Percentiles rank a stretch among this genome's conserved stretches.
Evolutionary conservation across 176 grass and related monocot species (phyloP).

Genomic region (Cocos nucifera): DNA sequence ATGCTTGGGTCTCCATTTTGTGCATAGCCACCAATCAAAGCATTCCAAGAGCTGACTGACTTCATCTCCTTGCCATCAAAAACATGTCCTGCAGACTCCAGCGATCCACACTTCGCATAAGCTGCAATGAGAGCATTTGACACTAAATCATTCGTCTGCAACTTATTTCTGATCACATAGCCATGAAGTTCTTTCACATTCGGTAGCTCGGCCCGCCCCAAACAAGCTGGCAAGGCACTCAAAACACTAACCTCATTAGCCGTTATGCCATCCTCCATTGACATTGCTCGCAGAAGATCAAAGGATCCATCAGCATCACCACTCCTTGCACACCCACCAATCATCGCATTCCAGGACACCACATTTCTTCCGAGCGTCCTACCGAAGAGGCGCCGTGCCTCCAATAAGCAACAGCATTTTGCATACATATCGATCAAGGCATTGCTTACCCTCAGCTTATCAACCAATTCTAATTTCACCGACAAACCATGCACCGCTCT

Average conservation of each 20-base stretch:
- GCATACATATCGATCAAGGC: slow-evolving; percentile 51
- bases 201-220: slow-evolving; percentile 14
- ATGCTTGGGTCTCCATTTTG: slow-evolving; percentile 28
- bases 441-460: slow-evolving; percentile 34
- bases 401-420: slow-evolving; percentile 31
- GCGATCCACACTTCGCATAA: slow-evolving; percentile 34
- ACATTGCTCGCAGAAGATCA: slow-evolving; percentile 36
- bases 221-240: slow-evolving; percentile 38
- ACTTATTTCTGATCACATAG: slow-evolving; percentile 31
- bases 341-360: slow-evolving; percentile 62
- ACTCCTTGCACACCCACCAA: slow-evolving; percentile 34
- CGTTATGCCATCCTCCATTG: slow-evolving; percentile 12
- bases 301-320: slow-evolving; percentile 25
- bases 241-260: slow-evolving; percentile 45
- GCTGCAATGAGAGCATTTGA: slow-evolving; percentile 48
- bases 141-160: slow-evolving; percentile 38
- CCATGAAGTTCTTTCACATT: slow-evolving; percentile 44
- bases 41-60: slow-evolving; percentile 49
- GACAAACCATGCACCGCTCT: slow-evolving; percentile 35
- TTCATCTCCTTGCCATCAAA: slow-evolving; percentile 21
- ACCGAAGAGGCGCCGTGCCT: slow-evolving; percentile 30
- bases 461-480: slow-evolving; percentile 29
- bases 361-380: slow-evolving; percentile 8
- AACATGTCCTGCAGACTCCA: slow-evolving; percentile 26
- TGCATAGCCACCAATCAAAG: slow-evolving; percentile 35